phyloP scores from a whole-genome alignment of 768 basidiomycete genomes.

The Leccinellum rugosiceps region DNA sequence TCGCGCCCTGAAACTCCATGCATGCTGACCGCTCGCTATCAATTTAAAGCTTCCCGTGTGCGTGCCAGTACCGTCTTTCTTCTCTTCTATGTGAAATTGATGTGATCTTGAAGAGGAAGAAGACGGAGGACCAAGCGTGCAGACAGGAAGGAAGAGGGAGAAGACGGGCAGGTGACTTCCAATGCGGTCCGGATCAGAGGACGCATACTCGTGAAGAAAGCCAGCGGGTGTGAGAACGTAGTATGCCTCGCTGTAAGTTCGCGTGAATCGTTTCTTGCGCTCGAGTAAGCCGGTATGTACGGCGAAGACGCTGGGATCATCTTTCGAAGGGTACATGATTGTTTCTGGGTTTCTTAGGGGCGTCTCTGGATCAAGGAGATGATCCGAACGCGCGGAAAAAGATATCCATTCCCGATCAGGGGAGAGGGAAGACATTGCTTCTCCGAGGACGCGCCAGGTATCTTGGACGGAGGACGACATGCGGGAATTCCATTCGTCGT shows the following conservation, averaged over 20 bases:
- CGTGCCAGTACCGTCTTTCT: slow-evolving; percentile 71
- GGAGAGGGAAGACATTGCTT: slow-evolving; percentile 72
- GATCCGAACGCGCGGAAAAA: slow-evolving; percentile 90
- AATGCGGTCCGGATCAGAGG: slow-evolving; percentile 62
- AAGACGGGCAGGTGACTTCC: slow-evolving; percentile 64
- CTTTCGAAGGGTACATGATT: slow-evolving; percentile 86
- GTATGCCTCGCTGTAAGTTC: slow-evolving; percentile 79
- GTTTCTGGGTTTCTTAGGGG: slow-evolving; percentile 76
- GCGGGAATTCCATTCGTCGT: slow-evolving; percentile 90
- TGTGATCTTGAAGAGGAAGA: slow-evolving; percentile 63
- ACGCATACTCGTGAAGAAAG: slow-evolving; percentile 88
- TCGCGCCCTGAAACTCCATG: slow-evolving; percentile 88
- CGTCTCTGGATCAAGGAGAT: slow-evolving; percentile 95
- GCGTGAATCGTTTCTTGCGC: slow-evolving; percentile 94
- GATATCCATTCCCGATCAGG: slow-evolving; percentile 95
- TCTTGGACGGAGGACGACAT: slow-evolving; percentile 71
- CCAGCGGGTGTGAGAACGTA: slow-evolving; percentile 95
- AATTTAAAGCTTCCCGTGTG: slow-evolving; percentile 53
- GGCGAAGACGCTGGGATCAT: slow-evolving; percentile 79
- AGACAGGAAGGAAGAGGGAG: slow-evolving; percentile 88
- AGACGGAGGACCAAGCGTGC: slow-evolving; percentile 92
- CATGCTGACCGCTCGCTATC: slow-evolving; percentile 46
- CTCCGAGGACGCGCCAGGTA: slow-evolving; percentile 67
- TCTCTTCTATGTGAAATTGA: slow-evolving; percentile 97
- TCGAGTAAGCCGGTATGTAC: slow-evolving; percentile 90